Conservation (phyloP, 441 rosid species). For the Croton laevigatus region DNA sequence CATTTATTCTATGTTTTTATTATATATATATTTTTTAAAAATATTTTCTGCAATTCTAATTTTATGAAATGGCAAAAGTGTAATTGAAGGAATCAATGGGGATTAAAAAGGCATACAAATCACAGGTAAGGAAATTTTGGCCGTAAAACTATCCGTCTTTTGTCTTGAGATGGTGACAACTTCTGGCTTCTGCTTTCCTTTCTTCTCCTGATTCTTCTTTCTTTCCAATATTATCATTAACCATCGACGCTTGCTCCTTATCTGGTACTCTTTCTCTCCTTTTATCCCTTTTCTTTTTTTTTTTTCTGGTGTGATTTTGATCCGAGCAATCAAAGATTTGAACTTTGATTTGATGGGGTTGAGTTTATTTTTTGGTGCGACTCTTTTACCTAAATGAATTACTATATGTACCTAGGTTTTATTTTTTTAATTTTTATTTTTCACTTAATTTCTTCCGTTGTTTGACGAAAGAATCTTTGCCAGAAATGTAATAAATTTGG, state of each 20-base stretch:
- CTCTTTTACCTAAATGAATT: not conserved
- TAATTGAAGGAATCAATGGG: not conserved
- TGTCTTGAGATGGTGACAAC: constrained; percentile 6
- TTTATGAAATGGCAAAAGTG: not conserved
- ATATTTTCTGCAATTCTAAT: no score
- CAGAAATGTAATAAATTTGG: no score
- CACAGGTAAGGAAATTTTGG: constrained; percentile 4
- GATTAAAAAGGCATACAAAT: not conserved
- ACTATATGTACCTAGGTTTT: not conserved
- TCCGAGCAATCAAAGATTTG: constrained; percentile 8
- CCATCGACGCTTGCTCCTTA: not conserved
- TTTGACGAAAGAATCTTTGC: not conserved
- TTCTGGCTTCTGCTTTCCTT: not conserved
- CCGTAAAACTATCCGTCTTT: constrained; percentile 4
- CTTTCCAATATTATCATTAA: not conserved
- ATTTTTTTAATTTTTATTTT: not conserved
- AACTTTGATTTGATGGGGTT: not conserved
- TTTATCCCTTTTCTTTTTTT: not conserved
- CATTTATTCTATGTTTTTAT: no score
- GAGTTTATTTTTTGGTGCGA: not conserved
- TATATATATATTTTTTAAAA: no score
- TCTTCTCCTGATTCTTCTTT: not conserved
- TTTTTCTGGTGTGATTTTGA: not conserved
- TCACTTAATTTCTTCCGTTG: not conserved
- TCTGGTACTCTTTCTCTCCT: not conserved